Evolutionary conservation across 2,329 filamentous ascomycete species (phyloP), one percentile per base, ranked within the genome.

Genomic region (Trematosphaeria pertusa): DNA sequence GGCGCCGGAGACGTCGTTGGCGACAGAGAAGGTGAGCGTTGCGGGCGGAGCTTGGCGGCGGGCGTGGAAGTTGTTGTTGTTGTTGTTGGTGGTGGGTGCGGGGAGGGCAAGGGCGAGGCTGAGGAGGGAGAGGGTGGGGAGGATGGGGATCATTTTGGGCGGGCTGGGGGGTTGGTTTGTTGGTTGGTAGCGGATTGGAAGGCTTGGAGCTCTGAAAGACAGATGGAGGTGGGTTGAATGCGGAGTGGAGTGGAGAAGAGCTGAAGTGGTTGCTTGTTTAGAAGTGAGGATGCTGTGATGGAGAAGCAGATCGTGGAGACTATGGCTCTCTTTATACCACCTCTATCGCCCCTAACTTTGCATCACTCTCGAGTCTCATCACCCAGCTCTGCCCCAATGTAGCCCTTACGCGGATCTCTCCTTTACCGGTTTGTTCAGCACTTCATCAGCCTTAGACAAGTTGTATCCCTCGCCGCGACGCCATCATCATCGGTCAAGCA

Each of bases 71-170:
- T 26, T 37, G n/a, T n/a, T n/a, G n/a, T n/a, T n/a, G n/a, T n/a
- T n/a, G n/a, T n/a, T n/a, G n/a, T n/a, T n/a, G 22, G 42, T 43
- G 20, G 50, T 28, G 26, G 52, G 40, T 11, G 49, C 46, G 22
- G 51, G 42, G 30, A 56, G 31, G 15, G 50, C 30, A 15, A 41
- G 22, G 41, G 54, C 44, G 50, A 36, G 31, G 48, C 52, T 20
- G 32, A 62, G 36, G 48, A 56, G 41, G 34, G 43, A 20, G 33
- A 54, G 11, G 31, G 43, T 33, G 43, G 48, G 46, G 38, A 50
- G 49, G 43, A 48, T 38, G n/a, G n/a, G n/a, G 51, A 57, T 56
- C 56, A 61, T 61, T 48, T 54, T 54, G 37, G 20, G 21, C 30
- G 20, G 17, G 48, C 40, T 38, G 35, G 15, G 48, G 40, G 36